Base-by-base conservation (phyloP, 306 rosid genomes). In the Cucurbita moschata region DNA sequence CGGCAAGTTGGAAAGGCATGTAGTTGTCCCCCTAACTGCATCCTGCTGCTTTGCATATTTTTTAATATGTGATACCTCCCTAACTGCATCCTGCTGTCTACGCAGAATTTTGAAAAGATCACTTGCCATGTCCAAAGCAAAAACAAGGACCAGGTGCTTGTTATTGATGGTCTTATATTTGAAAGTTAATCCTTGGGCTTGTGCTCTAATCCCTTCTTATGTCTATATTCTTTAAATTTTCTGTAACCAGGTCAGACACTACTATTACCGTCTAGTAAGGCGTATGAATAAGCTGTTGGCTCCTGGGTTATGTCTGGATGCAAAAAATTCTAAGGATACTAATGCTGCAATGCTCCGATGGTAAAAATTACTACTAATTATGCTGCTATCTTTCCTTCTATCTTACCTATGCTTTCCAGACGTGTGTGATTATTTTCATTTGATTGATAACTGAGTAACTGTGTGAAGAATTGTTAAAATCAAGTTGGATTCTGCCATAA, bases 291-390 rank as follows among this genome's bases (percentile, higher is more conserved):
- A 94, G 88, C 91, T 90, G 76, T 95, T 94, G 60, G 97, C 95
- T 69, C 97, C 98, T 46, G 98, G 79, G 78, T 78, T 94, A 81
- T 89, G 87, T 82, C 79, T 94, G 81, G 98, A 94, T 84, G 91
- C 98, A 49, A 89, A 85, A 83, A 89, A 94, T 75, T 90, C 96
- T 9, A 94, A 89, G 81, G 98, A 94, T 79, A 94, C 98, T 57
- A 90, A 87, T 86, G 96, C 96, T 71, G 98, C 98, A 73, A 90
- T 94, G 98, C 96, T 94, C 74, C 88, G 98, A 64, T 94, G 98
- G 98, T 94, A 90, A 86, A 19, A 50, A 51, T 67, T 55, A 77
- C 38, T 58, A 26, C 12, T 75, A 23, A 57, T n/a, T 74, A 68
- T 54, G 42, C 55, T 5, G 5, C 49, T 35, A 21, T 50, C 46